Evolutionary conservation across 495 filamentous ascomycete genomes (phyloP).

Genomic region (Arthonia radiata): DNA sequence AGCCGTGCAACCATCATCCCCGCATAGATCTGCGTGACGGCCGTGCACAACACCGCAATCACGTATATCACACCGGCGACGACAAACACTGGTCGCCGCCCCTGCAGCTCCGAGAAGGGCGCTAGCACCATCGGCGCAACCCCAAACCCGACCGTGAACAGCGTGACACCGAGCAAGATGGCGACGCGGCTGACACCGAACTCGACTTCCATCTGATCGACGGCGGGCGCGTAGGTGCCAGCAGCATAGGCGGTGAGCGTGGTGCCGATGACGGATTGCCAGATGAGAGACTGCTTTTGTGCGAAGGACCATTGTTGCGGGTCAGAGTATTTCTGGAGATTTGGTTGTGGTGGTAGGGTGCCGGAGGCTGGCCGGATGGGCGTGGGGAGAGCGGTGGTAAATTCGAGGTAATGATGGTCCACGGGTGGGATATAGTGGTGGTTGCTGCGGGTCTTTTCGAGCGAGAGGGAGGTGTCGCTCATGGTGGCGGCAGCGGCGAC

Average conservation of each 20-base stretch:
- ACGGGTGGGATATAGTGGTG: no score
- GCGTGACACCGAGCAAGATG: conserved; percentile 52
- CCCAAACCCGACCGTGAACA: conserved; percentile 63
- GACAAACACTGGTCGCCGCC: conserved; percentile 53
- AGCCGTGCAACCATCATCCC: conserved; percentile 61
- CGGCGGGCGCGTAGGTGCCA: conserved; percentile 50
- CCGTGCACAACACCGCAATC: conserved; percentile 29
- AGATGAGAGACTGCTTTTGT: conserved; percentile 48
- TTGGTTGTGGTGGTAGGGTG: no score
- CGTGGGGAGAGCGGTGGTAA: no score
- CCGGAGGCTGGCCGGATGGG: no score
- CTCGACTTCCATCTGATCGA: conserved; percentile 32
- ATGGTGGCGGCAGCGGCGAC: no score
- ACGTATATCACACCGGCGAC: conserved; percentile 44
- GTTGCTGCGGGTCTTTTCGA: no score
- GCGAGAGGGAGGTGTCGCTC: no score
- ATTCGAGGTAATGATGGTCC: no score
- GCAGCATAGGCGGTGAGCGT: conserved; percentile 58
- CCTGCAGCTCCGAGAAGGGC: conserved; percentile 62
- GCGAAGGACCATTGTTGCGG: conserved; percentile 43
- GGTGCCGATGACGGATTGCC: conserved; percentile 50
- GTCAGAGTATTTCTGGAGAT: no score
- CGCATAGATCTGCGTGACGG: conserved; percentile 40
- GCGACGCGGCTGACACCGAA: conserved; percentile 38
- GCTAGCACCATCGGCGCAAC: conserved; percentile 76